Base-by-base conservation (phyloP, 495 filamentous ascomycete genomes). In the Darksidea phi region DNA sequence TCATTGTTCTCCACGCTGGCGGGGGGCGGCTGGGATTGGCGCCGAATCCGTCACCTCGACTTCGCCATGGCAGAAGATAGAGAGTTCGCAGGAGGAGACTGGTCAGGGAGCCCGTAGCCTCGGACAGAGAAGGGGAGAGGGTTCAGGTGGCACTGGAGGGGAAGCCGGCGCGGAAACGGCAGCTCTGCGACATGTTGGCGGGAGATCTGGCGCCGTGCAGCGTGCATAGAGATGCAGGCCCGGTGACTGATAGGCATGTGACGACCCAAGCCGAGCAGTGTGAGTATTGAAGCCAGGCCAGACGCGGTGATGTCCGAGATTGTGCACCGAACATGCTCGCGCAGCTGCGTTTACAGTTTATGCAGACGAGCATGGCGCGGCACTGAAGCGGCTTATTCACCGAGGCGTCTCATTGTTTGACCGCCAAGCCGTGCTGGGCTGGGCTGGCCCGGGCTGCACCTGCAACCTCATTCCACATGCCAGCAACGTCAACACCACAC, bases 21-120 rank as follows among this genome's bases (percentile, higher is more conserved):
- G 41, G 41, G 15, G 24, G 50, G 18, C 20, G 17, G 25, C 43
- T 17, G 17, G 58, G 61, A 64, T 64, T 64, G 61, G 60, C 37
- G 32, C 45, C 20, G 5, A 25, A 0, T n/a, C 54, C 41, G 47
- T 65, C 57, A 65, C 62, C 55, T 25, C n/a, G 38, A 26, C 20
- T 26, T 48, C 18, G 61, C 48, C 61, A 59, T 58, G 61, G 48
- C 52, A 32, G 38, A 18, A 2, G 20, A 20, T 3, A 23, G 46
- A 49, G 21, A 25, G 21, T 6, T 15, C 12, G 17, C 15, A 43
- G 41, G 13, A 13, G 6, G 15, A 15, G 41, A 15, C 5, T 7
- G 8, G 36, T 8, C 8, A 43, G 13, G 41, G 41, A 43, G 41
- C 15, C 7, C 15, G 36, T 15, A 38, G 36, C 36, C 8, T 38